Evolutionary conservation across 1,139 yeast genomes (phyloP).

Genomic region (Yamadazyma dushanensis): DNA sequence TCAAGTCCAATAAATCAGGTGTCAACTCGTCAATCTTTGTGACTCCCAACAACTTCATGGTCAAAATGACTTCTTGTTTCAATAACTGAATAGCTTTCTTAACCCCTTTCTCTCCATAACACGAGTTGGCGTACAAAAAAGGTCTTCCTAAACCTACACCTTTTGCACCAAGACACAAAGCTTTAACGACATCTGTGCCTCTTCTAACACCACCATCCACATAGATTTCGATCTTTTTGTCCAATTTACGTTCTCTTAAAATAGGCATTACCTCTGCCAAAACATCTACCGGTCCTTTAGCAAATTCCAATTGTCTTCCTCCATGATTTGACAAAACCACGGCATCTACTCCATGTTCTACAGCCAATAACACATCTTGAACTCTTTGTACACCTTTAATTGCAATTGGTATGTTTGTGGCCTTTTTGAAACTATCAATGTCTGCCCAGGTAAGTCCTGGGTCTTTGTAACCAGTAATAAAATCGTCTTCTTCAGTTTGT

Average conservation of each 20-base stretch:
- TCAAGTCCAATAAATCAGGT: conserved; percentile 17
- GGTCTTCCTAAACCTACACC: conserved; percentile 57
- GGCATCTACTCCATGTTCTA: conserved; percentile 47
- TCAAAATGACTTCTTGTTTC: conserved; percentile 44
- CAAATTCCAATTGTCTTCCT: conserved; percentile 53
- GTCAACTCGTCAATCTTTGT: conserved; percentile 36
- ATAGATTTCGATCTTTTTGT: conserved; percentile 42
- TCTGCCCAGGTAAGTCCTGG: conserved; percentile 22
- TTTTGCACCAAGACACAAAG: conserved; percentile 56
- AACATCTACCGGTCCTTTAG: conserved; percentile 49
- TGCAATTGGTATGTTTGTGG: conserved; percentile 34
- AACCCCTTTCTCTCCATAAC: conserved; percentile 53
- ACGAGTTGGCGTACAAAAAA: conserved; percentile 47
- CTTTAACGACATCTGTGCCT: conserved; percentile 55
- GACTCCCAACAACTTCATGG: conserved; percentile 49
- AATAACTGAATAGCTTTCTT: conserved; percentile 41
- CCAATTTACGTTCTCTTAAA: conserved; percentile 34
- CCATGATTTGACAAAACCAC: conserved; percentile 58
- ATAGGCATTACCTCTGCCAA: conserved; percentile 47
- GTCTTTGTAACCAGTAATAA: conserved; percentile 9
- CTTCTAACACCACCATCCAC: conserved; percentile 58
- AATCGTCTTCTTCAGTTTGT: conserved; percentile 11
- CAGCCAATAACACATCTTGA: conserved; percentile 51
- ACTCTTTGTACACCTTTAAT: conserved; percentile 54
- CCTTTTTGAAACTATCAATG: conserved; percentile 19